Percentiles rank a stretch among this genome's conserved stretches.
These are phyloP conservation scores for Arabidopsis suecica DNA, from an alignment of 345 rosid genomes.

Conservation along the genomic window DNA sequence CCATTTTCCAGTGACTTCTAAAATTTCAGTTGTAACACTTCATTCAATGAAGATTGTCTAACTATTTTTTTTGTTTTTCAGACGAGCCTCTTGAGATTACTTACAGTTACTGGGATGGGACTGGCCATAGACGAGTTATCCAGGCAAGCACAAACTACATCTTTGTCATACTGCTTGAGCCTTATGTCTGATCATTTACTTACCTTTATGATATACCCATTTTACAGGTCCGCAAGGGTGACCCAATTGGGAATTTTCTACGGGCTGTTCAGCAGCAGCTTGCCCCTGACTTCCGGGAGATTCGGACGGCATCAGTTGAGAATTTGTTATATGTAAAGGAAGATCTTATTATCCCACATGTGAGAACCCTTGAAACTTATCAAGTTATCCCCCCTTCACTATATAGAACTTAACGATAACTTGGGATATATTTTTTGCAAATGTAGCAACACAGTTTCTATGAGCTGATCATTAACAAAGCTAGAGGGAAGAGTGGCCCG, in stretches of 20 bases:
- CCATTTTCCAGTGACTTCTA: conserved; percentile 1
- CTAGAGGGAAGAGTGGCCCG: conserved; percentile 99
- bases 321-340: conserved; percentile 97
- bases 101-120: conserved; percentile 99
- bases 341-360: conserved; percentile 97
- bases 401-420: conserved; percentile 8
- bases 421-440: conserved; percentile 23
- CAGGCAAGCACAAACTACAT: conserved; percentile 58
- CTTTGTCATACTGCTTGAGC: conserved; percentile 25
- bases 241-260: conserved; percentile 86
- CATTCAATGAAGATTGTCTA: conserved; percentile 21
- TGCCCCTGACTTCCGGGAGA: conserved; percentile 97
- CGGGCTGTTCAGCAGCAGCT: conserved; percentile 96
- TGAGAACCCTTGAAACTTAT: conserved; percentile 50
- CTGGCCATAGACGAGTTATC: conserved; percentile 93
- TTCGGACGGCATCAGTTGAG: conserved; percentile 91
- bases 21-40: background rate
- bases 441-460: conserved; percentile 99
- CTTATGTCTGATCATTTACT: background rate
- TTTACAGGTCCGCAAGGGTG: conserved; percentile 84
- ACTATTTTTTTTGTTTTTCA: conserved; percentile 43
- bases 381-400: background rate
- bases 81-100: conserved; percentile 96
- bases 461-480: conserved; percentile 93
- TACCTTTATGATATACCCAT: background rate